These are phyloP conservation scores for Chlorophyllum brunneum DNA, from an alignment of 768 basidiomycete genomes.

Conservation along the genomic window DNA sequence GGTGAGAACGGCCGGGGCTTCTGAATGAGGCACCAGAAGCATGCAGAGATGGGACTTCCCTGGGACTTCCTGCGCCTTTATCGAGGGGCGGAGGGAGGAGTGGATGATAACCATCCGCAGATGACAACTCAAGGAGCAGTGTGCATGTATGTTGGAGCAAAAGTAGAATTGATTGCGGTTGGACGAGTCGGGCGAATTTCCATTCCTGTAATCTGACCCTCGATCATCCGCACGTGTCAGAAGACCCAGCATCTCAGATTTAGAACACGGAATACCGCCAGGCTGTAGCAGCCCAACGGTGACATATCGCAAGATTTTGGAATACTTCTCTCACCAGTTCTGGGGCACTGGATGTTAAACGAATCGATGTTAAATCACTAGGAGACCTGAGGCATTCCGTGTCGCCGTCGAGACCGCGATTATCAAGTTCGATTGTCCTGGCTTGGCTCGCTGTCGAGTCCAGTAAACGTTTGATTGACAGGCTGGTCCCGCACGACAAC, in stretches of 20 bases:
- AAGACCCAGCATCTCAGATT: background rate
- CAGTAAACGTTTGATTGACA: too few species aligned
- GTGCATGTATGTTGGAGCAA: background rate
- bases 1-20: conserved; percentile 20
- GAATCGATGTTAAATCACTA: too few species aligned
- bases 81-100: background rate
- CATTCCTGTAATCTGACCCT: background rate
- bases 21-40: conserved; percentile 16
- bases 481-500: too few species aligned
- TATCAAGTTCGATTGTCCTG: too few species aligned
- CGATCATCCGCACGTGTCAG: conserved; percentile 6
- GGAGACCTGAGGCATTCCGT: too few species aligned
- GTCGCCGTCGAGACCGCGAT: too few species aligned
- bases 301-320: conserved; percentile 6
- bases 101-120: conserved; percentile 11
- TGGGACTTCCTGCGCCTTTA: background rate
- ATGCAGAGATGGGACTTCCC: conserved; percentile 13
- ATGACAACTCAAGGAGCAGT: background rate
- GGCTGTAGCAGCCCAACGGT: background rate
- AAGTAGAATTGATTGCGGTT: background rate
- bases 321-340: background rate
- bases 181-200: conserved; percentile 8
- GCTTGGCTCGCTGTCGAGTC: too few species aligned
- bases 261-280: too few species aligned
- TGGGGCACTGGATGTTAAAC: background rate